Base-by-base conservation (phyloP, 306 rosid genomes). In the Cajanus cajan region DNA sequence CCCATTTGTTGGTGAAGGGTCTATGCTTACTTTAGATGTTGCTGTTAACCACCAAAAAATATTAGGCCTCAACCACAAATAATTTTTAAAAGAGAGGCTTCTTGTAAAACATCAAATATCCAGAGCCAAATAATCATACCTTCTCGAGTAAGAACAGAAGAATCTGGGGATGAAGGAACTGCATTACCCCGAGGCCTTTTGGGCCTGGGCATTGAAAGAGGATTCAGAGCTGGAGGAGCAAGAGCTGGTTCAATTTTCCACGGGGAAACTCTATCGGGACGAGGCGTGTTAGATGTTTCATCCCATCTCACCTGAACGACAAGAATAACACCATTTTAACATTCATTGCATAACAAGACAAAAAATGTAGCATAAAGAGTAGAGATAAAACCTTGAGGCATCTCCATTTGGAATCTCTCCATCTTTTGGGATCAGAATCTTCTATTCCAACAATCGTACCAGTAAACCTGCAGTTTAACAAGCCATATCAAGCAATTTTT, bases 221-320 rank as follows among this genome's bases (percentile, higher is more conserved):
- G 92, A 83, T 87, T 91, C 68, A 91, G 55, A 57, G 91, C 91
- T 9, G 93, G 90, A 77, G 96, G 97, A 86, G 98, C 91, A 76
- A 89, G 90, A 48, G 98, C 95, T 22, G 98, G 95, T 84, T 91
- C 98, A 75, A 93, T 83, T 87, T 93, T 93, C 98, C 98, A 93
- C n/a, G 97, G 93, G 22, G 97, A 91, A 61, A 93, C 97, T 81
- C 89, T 90, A 54, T 93, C 97, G 1, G 98, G 98, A 25, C 96
- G 98, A 51, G 95, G 86, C 15, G 89, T 86, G 19, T 90, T 83
- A 33, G 90, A 91, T 58, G 90, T 91, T 77, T 93, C 98, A 78
- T 93, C 98, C 98, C 98, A 93, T 86, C 93, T 90, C 89, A 93
- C 98, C 98, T 93, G 59, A 62, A 86, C 19, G 57, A 75, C 59